Conservation (phyloP, 257 asterid genomes). For the Primulina eburnea region DNA sequence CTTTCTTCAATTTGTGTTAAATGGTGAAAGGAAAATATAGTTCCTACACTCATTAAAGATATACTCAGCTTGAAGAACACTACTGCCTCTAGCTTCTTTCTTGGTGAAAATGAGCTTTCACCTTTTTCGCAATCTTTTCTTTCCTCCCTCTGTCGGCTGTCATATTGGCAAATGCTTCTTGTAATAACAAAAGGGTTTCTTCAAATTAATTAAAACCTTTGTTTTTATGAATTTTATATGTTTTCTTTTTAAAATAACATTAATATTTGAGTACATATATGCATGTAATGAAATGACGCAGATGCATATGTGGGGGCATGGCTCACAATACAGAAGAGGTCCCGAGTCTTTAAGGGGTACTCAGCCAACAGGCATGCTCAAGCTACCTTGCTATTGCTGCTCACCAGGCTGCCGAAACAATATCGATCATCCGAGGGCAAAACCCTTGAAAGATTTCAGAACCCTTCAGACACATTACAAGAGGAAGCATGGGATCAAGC, state of each 20-base stretch:
- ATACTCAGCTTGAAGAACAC: constrained; percentile 21
- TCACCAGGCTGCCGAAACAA: constrained; percentile 80
- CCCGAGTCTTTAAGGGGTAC: constrained; percentile 88
- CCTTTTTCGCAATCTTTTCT: background rate
- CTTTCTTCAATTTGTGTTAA: background rate
- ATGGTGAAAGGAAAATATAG: background rate
- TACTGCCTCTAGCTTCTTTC: constrained; percentile 18
- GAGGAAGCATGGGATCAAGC: constrained; percentile 90
- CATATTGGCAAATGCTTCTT: background rate
- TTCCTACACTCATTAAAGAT: background rate
- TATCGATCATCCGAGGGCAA: constrained; percentile 82
- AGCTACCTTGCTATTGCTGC: constrained; percentile 88
- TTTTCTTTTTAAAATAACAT: too few species aligned
- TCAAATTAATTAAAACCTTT: background rate
- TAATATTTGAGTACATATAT: too few species aligned
- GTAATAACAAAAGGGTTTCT: background rate
- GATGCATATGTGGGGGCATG: constrained; percentile 99
- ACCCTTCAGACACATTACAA: constrained; percentile 94
- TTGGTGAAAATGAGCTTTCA: background rate
- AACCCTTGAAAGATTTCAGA: constrained; percentile 80
- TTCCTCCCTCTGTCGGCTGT: background rate
- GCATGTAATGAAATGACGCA: constrained; percentile 16
- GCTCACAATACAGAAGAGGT: constrained; percentile 84
- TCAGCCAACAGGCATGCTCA: constrained; percentile 88
- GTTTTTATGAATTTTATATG: too few species aligned